These are phyloP conservation scores for Magnolia officinalis DNA, from an alignment of 164 flowering plant genomes.

Conservation along the genomic window DNA sequence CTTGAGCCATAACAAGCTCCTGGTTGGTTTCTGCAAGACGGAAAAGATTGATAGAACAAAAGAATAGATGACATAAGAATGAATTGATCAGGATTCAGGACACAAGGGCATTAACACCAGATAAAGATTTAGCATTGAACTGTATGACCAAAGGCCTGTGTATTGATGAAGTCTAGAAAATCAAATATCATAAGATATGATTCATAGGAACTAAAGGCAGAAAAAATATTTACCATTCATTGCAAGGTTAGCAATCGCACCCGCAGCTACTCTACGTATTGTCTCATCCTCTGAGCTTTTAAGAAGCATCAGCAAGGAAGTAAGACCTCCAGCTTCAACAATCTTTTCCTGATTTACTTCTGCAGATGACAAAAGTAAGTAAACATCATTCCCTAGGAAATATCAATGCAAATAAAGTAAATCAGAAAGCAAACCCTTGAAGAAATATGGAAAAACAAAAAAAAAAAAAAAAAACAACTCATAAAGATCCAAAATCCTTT, in stretches of 20 bases:
- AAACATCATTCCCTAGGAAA: background rate
- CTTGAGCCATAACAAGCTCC: constrained; percentile 94
- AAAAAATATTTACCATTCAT: constrained; percentile 67
- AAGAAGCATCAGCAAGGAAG: constrained; percentile 81
- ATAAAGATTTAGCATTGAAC: background rate
- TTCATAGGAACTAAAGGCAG: background rate
- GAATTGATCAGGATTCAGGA: background rate
- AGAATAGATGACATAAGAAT: background rate
- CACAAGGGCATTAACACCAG: background rate
- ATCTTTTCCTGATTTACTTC: constrained; percentile 88
- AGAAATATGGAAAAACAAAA: background rate
- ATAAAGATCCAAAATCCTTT: too few species aligned
- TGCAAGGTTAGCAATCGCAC: constrained; percentile 96
- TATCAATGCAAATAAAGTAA: background rate
- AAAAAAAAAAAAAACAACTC: too few species aligned
- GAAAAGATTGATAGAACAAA: background rate
- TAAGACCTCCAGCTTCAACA: constrained; percentile 93
- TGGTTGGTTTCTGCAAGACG: constrained; percentile 76
- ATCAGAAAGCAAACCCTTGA: background rate
- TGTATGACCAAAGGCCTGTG: background rate
- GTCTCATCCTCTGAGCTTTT: constrained; percentile 78
- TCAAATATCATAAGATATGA: background rate
- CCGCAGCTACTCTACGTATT: constrained; percentile 91
- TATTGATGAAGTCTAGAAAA: background rate
- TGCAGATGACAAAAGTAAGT: constrained; percentile 27